Percentiles rank a stretch among this genome's conserved stretches.
phyloP scores from a whole-genome alignment of 768 basidiomycete species.

The Russula sp. region DNA sequence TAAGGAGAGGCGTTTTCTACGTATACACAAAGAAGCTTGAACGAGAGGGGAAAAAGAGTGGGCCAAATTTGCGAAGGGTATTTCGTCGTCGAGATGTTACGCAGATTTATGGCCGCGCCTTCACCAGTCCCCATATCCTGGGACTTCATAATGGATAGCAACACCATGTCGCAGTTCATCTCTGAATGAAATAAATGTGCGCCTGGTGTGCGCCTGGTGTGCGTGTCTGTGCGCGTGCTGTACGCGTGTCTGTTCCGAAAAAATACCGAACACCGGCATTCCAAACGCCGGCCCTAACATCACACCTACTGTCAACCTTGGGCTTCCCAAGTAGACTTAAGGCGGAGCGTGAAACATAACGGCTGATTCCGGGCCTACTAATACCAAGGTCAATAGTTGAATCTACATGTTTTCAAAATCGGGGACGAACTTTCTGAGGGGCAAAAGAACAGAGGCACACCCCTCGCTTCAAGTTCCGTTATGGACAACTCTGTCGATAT shows the following conservation, averaged over 20 bases:
- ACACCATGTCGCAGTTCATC: not conserved
- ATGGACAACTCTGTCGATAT: not conserved
- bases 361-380: not conserved
- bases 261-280: too few species aligned
- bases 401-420: constrained; percentile 5
- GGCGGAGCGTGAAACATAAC: too few species aligned
- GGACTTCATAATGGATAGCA: not conserved
- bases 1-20: constrained; percentile 21
- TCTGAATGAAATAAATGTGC: not conserved
- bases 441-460: not conserved
- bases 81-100: too few species aligned
- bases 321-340: too few species aligned
- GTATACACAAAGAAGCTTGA: constrained; percentile 10
- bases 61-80: too few species aligned
- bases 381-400: constrained; percentile 1
- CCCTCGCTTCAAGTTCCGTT: too few species aligned
- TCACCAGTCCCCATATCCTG: not conserved
- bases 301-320: too few species aligned
- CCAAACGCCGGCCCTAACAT: too few species aligned
- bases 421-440: not conserved
- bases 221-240: too few species aligned
- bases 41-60: too few species aligned
- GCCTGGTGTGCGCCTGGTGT: constrained; percentile 4
- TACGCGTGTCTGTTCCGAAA: too few species aligned
- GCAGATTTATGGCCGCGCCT: not conserved